Evolutionary conservation across 768 basidiomycete species (phyloP).

Genomic region (Boletellus ananiceps): DNA sequence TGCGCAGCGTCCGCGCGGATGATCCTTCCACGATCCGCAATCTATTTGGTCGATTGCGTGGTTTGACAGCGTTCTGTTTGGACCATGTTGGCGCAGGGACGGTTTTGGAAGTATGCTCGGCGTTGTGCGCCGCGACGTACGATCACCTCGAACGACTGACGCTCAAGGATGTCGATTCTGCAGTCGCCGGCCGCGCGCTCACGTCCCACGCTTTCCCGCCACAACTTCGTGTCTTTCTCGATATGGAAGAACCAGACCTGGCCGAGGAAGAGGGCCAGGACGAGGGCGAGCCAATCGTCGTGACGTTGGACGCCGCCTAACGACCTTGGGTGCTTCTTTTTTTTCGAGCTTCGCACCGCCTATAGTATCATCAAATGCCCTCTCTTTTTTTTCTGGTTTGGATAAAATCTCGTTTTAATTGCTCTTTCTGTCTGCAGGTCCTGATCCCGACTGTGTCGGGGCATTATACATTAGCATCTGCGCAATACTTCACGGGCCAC

Average conservation of each 20-base stretch:
- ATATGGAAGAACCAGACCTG: slow-evolving; percentile 5
- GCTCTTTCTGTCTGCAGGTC: background rate
- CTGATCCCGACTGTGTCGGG: background rate
- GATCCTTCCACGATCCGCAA: background rate
- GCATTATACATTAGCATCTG: background rate
- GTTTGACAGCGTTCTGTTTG: slow-evolving; percentile 7
- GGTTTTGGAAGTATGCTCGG: slow-evolving; percentile 4
- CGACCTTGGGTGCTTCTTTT: background rate
- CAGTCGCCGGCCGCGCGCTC: slow-evolving; percentile 1
- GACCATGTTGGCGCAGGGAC: slow-evolving; percentile 2
- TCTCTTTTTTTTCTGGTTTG: background rate
- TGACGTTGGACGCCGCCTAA: background rate
- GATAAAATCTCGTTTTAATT: background rate
- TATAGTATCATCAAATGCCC: background rate
- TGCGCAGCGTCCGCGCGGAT: slow-evolving; percentile 9
- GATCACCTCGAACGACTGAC: slow-evolving; percentile 9
- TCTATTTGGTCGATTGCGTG: slow-evolving; percentile 4
- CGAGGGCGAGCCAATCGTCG: background rate
- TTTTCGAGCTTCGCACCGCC: background rate
- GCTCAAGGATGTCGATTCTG: slow-evolving; percentile 7
- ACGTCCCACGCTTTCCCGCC: slow-evolving; percentile 3
- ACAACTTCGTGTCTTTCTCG: slow-evolving; percentile 14
- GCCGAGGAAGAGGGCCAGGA: background rate
- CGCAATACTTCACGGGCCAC: too few relatives aligned
- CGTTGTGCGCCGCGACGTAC: background rate